Conservation (phyloP, 1,139 yeast species). For the Sugiyamaella pinicola region DNA sequence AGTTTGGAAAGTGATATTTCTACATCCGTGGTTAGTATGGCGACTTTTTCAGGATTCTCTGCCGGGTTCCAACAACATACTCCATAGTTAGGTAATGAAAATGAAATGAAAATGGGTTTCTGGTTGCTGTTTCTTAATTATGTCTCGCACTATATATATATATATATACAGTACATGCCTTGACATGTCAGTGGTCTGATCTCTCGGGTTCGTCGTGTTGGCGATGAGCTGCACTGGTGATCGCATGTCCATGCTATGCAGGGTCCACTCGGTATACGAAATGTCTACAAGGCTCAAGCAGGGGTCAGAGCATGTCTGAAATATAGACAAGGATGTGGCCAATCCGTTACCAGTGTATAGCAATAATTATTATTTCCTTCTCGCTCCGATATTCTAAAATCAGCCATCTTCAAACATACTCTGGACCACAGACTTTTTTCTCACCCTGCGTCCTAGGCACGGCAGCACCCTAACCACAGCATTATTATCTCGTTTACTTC, state of each 20-base stretch:
- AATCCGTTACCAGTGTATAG: too few relatives aligned
- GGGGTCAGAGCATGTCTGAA: too few relatives aligned
- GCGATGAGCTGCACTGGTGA: slow-evolving; percentile 8
- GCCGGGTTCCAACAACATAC: too few relatives aligned
- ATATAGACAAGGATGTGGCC: too few relatives aligned
- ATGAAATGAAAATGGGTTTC: background rate
- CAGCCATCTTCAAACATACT: too few relatives aligned
- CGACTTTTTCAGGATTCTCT: too few relatives aligned
- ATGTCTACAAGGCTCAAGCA: background rate
- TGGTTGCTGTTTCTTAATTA: background rate
- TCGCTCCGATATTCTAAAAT: too few relatives aligned
- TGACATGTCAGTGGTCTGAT: slow-evolving; percentile 18
- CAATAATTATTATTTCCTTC: too few relatives aligned
- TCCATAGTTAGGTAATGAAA: background rate
- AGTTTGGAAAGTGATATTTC: background rate
- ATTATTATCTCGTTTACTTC: slow-evolving; percentile 9
- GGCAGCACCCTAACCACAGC: background rate
- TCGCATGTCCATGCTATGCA: background rate
- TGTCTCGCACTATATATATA: slow-evolving; percentile 5
- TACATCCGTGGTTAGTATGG: background rate
- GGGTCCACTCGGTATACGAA: background rate
- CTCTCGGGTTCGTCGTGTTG: slow-evolving; percentile 16
- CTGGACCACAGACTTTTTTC: too few relatives aligned
- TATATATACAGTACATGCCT: too few relatives aligned
- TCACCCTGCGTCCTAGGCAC: too few relatives aligned